phyloP scores from a whole-genome alignment of 495 filamentous ascomycete genomes.

The Penicillium crystallinum region DNA sequence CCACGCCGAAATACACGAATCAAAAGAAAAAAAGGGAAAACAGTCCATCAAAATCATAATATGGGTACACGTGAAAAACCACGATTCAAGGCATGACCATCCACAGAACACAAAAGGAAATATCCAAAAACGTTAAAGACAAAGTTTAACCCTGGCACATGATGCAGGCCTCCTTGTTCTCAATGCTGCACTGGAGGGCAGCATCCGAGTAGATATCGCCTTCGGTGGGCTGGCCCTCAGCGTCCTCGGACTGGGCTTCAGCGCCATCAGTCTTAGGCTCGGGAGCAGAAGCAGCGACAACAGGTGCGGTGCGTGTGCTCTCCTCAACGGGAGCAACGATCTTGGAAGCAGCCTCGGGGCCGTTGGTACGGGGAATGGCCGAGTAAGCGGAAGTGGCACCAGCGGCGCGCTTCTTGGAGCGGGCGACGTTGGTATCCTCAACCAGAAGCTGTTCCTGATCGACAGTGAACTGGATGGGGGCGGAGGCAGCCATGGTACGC shows the following conservation, averaged over 20 bases:
- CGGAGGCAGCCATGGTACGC: conserved; percentile 92
- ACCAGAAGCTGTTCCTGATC: conserved; percentile 95
- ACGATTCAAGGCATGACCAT: conserved; percentile 13
- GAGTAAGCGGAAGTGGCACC: conserved; percentile 45
- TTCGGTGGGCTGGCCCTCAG: conserved; percentile 43
- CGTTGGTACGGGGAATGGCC: conserved; percentile 55
- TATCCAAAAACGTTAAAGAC: conserved; percentile 10
- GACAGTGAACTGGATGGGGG: conserved; percentile 98
- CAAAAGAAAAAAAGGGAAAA: conserved; percentile 14
- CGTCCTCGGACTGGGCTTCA: conserved; percentile 60
- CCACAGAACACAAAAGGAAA: conserved; percentile 16
- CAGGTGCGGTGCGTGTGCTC: conserved; percentile 69
- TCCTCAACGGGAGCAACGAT: conserved; percentile 36
- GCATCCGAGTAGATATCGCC: conserved; percentile 90
- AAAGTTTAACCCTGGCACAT: conserved; percentile 77
- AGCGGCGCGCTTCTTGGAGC: conserved; percentile 64
- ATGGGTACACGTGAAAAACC: conserved; percentile 28
- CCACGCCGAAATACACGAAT: conserved; percentile 11
- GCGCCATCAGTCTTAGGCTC: conserved; percentile 46
- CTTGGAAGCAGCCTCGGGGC: conserved; percentile 5
- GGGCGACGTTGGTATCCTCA: conserved; percentile 74
- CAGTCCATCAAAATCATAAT: conserved; percentile 40
- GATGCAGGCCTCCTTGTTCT: conserved; percentile 81
- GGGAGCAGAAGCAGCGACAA: conserved; percentile 31
- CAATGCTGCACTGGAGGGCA: conserved; percentile 87